Conservation (phyloP, 257 asterid species). For the Voacanga thouarsii region DNA sequence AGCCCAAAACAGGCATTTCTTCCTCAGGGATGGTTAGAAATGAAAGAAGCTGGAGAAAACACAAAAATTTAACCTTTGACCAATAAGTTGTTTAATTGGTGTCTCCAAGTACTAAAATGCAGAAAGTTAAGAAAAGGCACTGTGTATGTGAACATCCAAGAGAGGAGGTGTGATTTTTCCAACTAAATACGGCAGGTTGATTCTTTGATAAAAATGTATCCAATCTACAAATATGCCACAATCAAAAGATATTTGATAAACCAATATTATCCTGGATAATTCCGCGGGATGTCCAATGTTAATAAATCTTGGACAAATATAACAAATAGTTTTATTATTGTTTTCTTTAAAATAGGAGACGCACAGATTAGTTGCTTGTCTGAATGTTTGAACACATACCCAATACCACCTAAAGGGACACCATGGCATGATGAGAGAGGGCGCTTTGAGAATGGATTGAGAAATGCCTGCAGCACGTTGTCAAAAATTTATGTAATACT, state of each 20-base stretch:
- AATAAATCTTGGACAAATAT: background rate
- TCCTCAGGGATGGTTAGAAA: background rate
- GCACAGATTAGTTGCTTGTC: background rate
- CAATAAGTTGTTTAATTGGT: background rate
- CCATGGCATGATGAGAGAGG: slow-evolving; percentile 78
- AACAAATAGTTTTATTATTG: background rate
- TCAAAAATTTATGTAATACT: slow-evolving; percentile 8
- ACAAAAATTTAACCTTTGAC: background rate
- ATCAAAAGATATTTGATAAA: background rate
- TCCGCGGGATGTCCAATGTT: background rate
- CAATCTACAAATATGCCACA: background rate
- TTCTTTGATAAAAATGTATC: background rate
- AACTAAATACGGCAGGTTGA: background rate
- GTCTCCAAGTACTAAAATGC: background rate
- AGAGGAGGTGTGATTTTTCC: background rate
- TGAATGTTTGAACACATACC: slow-evolving; percentile 41
- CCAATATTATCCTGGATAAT: background rate
- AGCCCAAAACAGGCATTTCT: background rate
- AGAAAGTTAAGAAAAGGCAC: background rate
- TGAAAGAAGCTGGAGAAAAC: background rate
- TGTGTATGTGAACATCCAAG: background rate
- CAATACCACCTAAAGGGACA: slow-evolving; percentile 95
- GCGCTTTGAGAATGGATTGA: slow-evolving; percentile 87
- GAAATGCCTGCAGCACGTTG: slow-evolving; percentile 58
- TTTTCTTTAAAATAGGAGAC: background rate